Base-by-base conservation (phyloP, 2,329 filamentous ascomycete genomes). In the Penicillium occitanis region DNA sequence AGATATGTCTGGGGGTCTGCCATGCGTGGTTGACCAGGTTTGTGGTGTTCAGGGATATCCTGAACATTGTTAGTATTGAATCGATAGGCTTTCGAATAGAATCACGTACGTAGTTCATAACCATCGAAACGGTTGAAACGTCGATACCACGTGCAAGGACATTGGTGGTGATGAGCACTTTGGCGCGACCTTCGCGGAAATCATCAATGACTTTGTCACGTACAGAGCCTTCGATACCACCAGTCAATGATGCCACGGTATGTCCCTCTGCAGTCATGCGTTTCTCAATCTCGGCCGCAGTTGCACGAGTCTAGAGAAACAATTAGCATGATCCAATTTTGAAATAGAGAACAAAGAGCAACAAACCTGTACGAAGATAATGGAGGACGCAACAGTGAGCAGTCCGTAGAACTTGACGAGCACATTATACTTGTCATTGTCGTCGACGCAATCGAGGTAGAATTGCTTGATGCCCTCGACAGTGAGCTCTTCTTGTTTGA, bases 381-480 rank as follows among this genome's bases (percentile, higher is more conserved):
- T 97, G 0, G 95, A 98, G 7, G 94, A 97, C 5, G 93, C 93
- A 73, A 98, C 93, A 17, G 93, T 97, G 87, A 99, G 94, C 53
- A 98, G 84, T 66, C 94, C 93, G 76, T 99, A 99, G 67, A 99
- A 90, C 76, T 94, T 92, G 77, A 96, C 91, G 7, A 99, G 87
- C 66, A 91, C 89, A 42, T 90, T 87, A 76, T 96, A 99, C 77
- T 98, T 98, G 73, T 91, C 88, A 42, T 88, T 82, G 70, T 96
- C 91, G 40, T 85, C 85, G 25, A 91, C 87, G 74, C 94, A 98
- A 78, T 99, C 95, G 77, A 99, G 92, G 76, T 96, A 99, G 81
- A 99, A 92, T 76, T 99, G 95, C 71, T 94, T 96, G 76, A 99
- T 99, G 25, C 95, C 95, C 77, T 95, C 92, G 68, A 99, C 94